A percentile compares a stretch with the other conserved stretches of the same genome.
These are phyloP conservation scores for Crataegus laevigata DNA, from an alignment of 306 rosid genomes.

Conservation along the genomic window DNA sequence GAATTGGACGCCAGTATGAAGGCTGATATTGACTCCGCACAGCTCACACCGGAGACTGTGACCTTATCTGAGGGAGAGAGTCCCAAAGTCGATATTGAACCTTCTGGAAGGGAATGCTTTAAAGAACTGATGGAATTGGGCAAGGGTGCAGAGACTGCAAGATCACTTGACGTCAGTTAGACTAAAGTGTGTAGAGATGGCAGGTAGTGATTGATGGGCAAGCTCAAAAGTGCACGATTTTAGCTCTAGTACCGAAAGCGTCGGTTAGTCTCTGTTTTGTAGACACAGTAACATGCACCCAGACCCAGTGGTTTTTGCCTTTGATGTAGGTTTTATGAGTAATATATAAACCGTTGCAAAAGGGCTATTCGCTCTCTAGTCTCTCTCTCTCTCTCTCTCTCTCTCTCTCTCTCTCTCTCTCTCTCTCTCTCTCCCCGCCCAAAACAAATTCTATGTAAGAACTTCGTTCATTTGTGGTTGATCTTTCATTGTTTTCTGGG, in stretches of 20 bases:
- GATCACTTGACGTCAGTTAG: constrained; percentile 6
- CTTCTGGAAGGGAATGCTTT: not conserved
- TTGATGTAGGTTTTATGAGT: constrained; percentile 2
- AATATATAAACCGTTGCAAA: not conserved
- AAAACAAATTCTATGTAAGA: too few species aligned
- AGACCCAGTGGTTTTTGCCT: not conserved
- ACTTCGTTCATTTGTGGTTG: not conserved
- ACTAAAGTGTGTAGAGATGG: constrained; percentile 7
- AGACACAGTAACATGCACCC: not conserved
- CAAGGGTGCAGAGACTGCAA: constrained; percentile 1
- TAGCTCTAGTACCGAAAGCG: constrained; percentile 11
- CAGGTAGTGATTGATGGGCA: constrained; percentile 8
- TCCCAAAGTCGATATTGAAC: not conserved
- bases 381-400: not conserved
- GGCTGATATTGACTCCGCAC: not conserved
- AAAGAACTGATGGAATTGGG: constrained; percentile 10
- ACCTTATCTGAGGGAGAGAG: not conserved
- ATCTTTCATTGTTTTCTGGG: not conserved
- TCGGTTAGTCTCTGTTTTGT: constrained; percentile 17
- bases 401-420: too few species aligned
- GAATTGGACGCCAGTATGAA: too few species aligned
- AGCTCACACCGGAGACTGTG: not conserved
- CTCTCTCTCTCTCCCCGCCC: too few species aligned
- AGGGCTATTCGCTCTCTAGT: not conserved
- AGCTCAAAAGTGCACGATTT: constrained; percentile 14